These are phyloP conservation scores for Amanita rimosa DNA, from an alignment of 768 basidiomycete species.

Conservation along the genomic window DNA sequence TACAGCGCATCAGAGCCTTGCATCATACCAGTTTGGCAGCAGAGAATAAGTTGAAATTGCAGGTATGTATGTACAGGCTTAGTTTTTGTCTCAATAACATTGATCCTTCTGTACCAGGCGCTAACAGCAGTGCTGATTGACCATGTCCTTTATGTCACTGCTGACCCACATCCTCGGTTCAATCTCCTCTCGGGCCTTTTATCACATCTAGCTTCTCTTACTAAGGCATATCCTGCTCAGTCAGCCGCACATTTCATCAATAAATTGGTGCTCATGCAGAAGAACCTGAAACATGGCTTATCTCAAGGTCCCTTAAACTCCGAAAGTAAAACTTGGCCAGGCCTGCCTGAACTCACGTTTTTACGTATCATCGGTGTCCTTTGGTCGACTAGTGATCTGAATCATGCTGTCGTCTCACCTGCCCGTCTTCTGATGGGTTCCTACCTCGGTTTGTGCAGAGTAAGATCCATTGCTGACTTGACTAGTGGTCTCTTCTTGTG, in stretches of 20 bases:
- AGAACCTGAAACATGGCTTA: constrained; percentile 81
- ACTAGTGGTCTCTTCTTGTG: constrained; percentile 84
- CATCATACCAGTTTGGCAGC: constrained; percentile 89
- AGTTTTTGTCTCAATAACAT: neutral
- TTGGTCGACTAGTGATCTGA: constrained; percentile 94
- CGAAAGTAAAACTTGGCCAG: constrained; percentile 81
- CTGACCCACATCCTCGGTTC: constrained; percentile 50
- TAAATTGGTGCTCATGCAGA: constrained; percentile 86
- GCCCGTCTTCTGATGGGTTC: constrained; percentile 83
- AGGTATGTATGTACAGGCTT: constrained; percentile 50
- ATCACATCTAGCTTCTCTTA: constrained; percentile 71
- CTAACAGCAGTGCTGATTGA: constrained; percentile 77
- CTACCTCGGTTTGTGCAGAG: constrained; percentile 77
- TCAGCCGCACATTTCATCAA: constrained; percentile 69
- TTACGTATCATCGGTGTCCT: constrained; percentile 69
- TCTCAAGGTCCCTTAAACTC: constrained; percentile 49
- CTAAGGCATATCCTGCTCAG: constrained; percentile 70
- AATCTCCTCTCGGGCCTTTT: constrained; percentile 51
- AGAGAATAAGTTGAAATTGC: constrained; percentile 87
- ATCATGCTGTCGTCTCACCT: constrained; percentile 81
- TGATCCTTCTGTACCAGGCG: constrained; percentile 29
- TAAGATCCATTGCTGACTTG: constrained; percentile 66
- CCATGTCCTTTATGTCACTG: constrained; percentile 69
- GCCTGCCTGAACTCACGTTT: constrained; percentile 68
- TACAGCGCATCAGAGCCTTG: constrained; percentile 83